Evolutionary conservation across 2,329 filamentous ascomycete genomes (phyloP), one percentile per base, ranked within the genome.

Genomic region (Graphilbum fragrans): DNA sequence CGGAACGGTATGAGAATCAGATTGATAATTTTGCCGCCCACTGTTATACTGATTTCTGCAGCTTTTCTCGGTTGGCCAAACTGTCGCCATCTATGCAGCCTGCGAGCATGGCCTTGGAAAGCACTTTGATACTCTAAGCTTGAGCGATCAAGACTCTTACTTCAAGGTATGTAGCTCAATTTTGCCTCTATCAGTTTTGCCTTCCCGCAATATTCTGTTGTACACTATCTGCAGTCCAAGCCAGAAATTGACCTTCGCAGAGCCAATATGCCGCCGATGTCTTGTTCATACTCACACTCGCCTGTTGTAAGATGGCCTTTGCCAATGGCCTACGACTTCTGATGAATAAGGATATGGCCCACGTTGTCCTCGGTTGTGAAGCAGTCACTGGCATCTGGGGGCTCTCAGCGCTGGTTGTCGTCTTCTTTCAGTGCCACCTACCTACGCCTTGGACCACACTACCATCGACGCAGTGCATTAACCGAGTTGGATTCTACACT

Each of bases 391-490:
- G 29, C 16, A 12, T 35, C 41, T 42, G 41, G 41, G 36, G 36
- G 2, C 4, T 42, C 2, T 14, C 17, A 8, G 21, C 36, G 4
- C 21, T 42, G 22, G 4, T 42, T 8, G 41, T 38, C 14, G 23
- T 38, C 18, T n/a, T 27, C 19, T 42, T 42, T 32, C 41, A 42
- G n/a, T 42, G 41, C 36, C 22, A 20, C 8, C 21, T 42, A 14
- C 41, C 41, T 1, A 11, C 36, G 19, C 41, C 41, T 9, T 42
- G 36, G 41, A 16, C 10, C 3, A 38, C 35, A 14, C 4, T 29
- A 11, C 29, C 31, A 3, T 11, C 17, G 2, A 18, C 41, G 2
- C 19, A 22, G 9, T 42, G 41, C 22, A 38, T 42, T 22, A 33
- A 20, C 41, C 31, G 14, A 9, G 2, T 18, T 21, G 23, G 17